Evolutionary conservation across 805 yeast species (phyloP).

Genomic region (Hanseniaspora mollemarum): DNA sequence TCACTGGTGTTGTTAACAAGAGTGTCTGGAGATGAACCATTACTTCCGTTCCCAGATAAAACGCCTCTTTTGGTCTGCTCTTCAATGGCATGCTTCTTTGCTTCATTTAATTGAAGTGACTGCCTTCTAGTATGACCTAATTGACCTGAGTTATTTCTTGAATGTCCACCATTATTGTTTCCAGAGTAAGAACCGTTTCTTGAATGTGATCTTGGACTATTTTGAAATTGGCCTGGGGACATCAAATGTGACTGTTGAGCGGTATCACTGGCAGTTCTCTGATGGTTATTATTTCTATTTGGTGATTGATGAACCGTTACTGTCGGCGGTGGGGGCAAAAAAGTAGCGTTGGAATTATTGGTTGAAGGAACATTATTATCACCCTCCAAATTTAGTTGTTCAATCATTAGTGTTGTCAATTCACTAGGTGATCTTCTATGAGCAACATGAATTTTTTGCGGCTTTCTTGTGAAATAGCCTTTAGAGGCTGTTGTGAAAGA

Average conservation of each 20-base stretch:
- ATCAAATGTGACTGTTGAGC: background rate
- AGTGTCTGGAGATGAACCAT: constrained; percentile 21
- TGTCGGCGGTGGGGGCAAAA: constrained; percentile 13
- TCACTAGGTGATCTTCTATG: constrained; percentile 95
- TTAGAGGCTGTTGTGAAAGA: constrained; percentile 13
- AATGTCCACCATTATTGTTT: constrained; percentile 30
- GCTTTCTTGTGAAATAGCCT: constrained; percentile 28
- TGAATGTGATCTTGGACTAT: constrained; percentile 10
- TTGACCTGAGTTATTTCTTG: constrained; percentile 31
- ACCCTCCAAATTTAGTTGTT: constrained; percentile 51
- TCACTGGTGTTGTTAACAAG: constrained; percentile 21
- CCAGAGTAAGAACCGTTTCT: constrained; percentile 14
- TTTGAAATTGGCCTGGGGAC: constrained; percentile 14
- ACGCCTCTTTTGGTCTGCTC: constrained; percentile 58
- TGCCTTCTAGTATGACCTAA: constrained; percentile 84
- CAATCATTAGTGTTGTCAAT: constrained; percentile 82
- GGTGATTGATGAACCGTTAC: constrained; percentile 17
- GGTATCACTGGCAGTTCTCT: constrained; percentile 7
- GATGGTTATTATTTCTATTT: constrained; percentile 13
- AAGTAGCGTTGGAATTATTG: constrained; percentile 35
- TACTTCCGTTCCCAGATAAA: constrained; percentile 17
- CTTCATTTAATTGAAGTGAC: constrained; percentile 82
- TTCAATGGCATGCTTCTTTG: constrained; percentile 91
- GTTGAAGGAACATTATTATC: constrained; percentile 36
- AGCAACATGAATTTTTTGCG: constrained; percentile 76